phyloP scores from a whole-genome alignment of 2,329 filamentous ascomycete species.

The Aspergillus brasiliensis region DNA sequence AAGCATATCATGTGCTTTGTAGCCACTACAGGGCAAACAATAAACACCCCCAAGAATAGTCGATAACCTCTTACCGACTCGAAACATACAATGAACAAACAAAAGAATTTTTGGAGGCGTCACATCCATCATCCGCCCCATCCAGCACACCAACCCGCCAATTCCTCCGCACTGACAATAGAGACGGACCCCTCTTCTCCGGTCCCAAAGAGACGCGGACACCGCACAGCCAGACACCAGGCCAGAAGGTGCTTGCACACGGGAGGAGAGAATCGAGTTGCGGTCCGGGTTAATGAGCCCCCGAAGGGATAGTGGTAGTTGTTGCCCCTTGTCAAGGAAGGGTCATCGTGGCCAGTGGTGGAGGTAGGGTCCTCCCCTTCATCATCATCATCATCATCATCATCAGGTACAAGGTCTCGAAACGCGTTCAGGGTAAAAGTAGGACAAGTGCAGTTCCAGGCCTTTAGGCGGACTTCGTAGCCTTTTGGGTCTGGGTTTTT shows the following conservation, averaged over 20 bases:
- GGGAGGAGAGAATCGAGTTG: conserved; percentile 25
- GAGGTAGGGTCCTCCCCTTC: neutral
- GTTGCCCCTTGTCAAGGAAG: no score
- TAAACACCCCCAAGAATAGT: no score
- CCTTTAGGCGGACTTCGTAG: conserved; percentile 72
- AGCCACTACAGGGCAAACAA: no score
- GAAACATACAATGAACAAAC: no score
- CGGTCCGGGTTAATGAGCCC: conserved; percentile 33
- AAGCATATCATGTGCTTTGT: no score
- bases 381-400: neutral
- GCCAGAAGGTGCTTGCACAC: conserved; percentile 90
- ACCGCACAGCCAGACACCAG: conserved; percentile 72
- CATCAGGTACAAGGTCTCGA: conserved; percentile 40
- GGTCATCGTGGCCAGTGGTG: no score
- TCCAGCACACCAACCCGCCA: conserved; percentile 68
- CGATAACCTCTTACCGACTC: no score
- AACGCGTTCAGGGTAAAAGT: conserved; percentile 78
- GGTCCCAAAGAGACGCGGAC: conserved; percentile 57
- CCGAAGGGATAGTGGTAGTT: conserved; percentile 40
- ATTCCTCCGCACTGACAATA: conserved; percentile 62
- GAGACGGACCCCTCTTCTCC: conserved; percentile 55
- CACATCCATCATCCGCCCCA: conserved; percentile 38
- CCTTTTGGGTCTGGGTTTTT: conserved; percentile 30
- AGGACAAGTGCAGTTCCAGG: conserved; percentile 91
- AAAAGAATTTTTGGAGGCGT: no score